phyloP scores from a whole-genome alignment of 1,284 basidiomycete species.

The Tilletia walkeri region DNA sequence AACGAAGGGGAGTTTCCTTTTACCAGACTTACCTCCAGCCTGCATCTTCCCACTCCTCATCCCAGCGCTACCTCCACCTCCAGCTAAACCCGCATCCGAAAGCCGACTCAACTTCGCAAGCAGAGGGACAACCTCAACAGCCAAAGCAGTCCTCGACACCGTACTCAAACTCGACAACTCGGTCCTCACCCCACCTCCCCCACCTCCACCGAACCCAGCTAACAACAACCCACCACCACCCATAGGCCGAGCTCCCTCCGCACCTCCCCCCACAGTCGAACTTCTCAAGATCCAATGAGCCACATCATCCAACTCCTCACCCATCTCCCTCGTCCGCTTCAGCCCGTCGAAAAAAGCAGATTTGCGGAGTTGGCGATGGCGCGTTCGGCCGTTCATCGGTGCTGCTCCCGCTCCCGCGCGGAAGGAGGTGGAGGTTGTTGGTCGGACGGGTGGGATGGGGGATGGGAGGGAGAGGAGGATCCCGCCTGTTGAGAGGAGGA shows the following conservation, averaged over 20 bases:
- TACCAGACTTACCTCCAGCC: too few species aligned
- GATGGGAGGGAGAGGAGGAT: constrained; percentile 78
- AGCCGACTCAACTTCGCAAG: background rate
- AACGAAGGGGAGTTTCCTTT: too few species aligned
- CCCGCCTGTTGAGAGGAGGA: constrained; percentile 74
- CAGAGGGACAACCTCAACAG: background rate
- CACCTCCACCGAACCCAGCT: background rate
- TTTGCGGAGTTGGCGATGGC: constrained; percentile 68
- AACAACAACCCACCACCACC: background rate
- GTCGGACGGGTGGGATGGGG: constrained; percentile 65
- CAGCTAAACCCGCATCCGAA: too few species aligned
- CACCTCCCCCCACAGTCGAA: background rate
- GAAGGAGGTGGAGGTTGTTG: background rate
- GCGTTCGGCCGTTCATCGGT: constrained; percentile 12
- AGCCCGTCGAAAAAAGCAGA: constrained; percentile 59
- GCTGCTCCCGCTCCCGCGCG: background rate
- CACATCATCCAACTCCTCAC: constrained; percentile 52
- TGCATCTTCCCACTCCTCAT: too few species aligned
- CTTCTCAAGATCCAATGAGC: background rate
- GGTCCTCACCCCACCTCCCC: background rate
- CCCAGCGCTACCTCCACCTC: too few species aligned
- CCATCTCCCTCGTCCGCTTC: constrained; percentile 53
- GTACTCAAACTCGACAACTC: background rate
- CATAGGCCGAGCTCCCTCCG: background rate
- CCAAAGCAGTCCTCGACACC: background rate